These are phyloP conservation scores for Beta corolliflora DNA, from an alignment of 179 eudicot species.

Conservation along the genomic window DNA sequence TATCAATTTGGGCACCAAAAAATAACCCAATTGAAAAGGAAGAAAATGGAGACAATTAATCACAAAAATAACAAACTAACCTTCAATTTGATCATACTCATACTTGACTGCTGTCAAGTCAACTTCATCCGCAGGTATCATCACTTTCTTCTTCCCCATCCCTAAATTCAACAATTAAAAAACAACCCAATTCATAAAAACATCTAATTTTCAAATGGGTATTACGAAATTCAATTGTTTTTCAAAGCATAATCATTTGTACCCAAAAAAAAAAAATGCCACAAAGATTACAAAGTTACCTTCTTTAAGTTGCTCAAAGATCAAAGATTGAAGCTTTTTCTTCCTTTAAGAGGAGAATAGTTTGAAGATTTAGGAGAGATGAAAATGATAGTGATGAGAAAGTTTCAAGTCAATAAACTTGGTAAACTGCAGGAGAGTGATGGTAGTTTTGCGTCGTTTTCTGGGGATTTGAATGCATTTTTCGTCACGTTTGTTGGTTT, in stretches of 20 bases:
- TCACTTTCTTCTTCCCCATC: constrained; percentile 76
- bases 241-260: not conserved
- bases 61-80: constrained; percentile 34
- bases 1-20: not conserved
- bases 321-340: not conserved
- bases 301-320: not conserved
- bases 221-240: constrained; percentile 6
- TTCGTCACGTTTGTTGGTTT: not conserved
- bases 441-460: not conserved
- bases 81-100: constrained; percentile 55
- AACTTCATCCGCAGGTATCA: constrained; percentile 70
- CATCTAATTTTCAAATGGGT: not conserved
- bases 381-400: not conserved
- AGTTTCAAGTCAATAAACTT: not conserved
- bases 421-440: not conserved
- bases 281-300: constrained; percentile 22
- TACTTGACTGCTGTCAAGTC: constrained; percentile 63
- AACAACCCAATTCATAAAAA: not conserved
- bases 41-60: not conserved
- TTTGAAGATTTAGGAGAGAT: not conserved
- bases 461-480: not conserved
- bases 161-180: constrained; percentile 9
- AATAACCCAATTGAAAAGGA: not conserved
- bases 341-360: not conserved
- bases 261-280: not conserved